A percentile compares a stretch with the other conserved stretches of the same genome.
Conservation (phyloP, 768 basidiomycete species). For the Melanogaster broomeanus region DNA sequence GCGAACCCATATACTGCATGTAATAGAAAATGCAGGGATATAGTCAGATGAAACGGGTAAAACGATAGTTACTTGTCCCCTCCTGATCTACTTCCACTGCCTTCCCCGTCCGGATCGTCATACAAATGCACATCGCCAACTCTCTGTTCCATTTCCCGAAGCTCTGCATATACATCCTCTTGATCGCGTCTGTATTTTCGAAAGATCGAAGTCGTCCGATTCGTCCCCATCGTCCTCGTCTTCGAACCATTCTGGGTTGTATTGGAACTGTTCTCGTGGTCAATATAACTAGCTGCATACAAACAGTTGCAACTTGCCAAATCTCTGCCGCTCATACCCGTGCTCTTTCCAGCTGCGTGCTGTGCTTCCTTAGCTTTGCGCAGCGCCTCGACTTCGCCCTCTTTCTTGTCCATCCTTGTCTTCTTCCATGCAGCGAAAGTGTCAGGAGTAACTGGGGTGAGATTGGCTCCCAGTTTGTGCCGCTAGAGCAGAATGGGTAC, state of each 20-base stretch:
- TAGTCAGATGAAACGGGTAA: not conserved
- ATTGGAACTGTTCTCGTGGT: conserved; percentile 69
- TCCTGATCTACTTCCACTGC: not conserved
- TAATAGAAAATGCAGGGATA: not conserved
- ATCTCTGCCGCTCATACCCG: conserved; percentile 95
- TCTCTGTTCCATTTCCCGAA: conserved; percentile 20
- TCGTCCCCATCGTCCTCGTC: conserved; percentile 58
- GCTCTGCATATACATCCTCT: conserved; percentile 29
- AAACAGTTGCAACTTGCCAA: conserved; percentile 54
- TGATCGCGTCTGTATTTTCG: conserved; percentile 53
- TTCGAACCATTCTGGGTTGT: conserved; percentile 93
- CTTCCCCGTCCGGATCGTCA: conserved; percentile 12
- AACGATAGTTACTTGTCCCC: conserved; percentile 3
- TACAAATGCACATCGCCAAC: conserved; percentile 17
- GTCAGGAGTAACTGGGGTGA: conserved; percentile 94
- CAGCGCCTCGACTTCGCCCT: conserved; percentile 80
- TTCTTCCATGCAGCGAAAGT: conserved; percentile 94
- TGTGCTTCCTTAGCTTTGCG: conserved; percentile 83
- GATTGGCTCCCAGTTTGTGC: conserved; percentile 86
- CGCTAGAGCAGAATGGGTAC: conserved; percentile 50
- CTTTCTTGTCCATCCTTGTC: conserved; percentile 93
- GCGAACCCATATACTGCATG: not conserved
- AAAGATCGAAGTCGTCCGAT: conserved; percentile 57
- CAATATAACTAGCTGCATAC: conserved; percentile 2
- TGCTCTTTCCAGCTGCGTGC: conserved; percentile 83